Percentiles rank a stretch among this genome's conserved stretches.
Evolutionary conservation across 192 early-diverging fungal genomes (phyloP).

Genomic region (Linnemannia elongata): DNA sequence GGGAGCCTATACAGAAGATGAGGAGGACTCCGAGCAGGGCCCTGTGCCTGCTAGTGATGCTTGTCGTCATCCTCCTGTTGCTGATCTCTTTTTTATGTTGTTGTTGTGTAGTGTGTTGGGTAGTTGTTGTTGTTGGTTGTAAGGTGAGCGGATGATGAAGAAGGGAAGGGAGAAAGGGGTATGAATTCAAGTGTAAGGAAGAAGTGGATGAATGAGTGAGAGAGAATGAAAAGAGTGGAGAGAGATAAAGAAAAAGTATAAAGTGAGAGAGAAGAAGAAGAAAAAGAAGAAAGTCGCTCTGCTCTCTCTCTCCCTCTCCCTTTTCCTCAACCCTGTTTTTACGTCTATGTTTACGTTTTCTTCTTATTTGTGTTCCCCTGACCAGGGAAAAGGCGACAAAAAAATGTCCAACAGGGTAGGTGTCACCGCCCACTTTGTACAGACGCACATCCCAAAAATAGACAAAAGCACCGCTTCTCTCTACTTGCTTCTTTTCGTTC

Average conservation of each 20-base stretch:
- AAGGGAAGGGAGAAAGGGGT: neutral
- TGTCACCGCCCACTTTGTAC: neutral
- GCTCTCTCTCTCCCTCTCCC: neutral
- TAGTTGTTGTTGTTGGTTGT: neutral
- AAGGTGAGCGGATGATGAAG: neutral
- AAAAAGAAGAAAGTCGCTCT: neutral
- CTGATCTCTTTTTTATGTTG: neutral
- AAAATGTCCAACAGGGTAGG: neutral
- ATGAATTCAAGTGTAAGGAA: neutral
- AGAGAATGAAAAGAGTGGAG: neutral
- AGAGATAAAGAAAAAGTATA: neutral
- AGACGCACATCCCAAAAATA: neutral
- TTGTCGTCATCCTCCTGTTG: conserved; percentile 8
- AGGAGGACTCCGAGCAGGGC: conserved; percentile 48
- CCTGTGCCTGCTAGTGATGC: conserved; percentile 40
- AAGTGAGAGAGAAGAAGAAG: neutral
- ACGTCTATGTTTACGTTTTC: neutral
- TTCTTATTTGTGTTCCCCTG: conserved; percentile 1
- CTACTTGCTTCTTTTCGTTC: too few species aligned
- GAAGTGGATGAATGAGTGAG: neutral
- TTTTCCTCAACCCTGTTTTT: too few species aligned
- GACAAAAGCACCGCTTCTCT: neutral
- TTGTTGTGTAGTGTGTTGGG: neutral
- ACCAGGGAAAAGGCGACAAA: neutral
- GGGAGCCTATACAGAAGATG: conserved; percentile 49